These are phyloP conservation scores for Cyclospora cayetanensis DNA, from an alignment of 169 alveolate species.

Conservation along the genomic window DNA sequence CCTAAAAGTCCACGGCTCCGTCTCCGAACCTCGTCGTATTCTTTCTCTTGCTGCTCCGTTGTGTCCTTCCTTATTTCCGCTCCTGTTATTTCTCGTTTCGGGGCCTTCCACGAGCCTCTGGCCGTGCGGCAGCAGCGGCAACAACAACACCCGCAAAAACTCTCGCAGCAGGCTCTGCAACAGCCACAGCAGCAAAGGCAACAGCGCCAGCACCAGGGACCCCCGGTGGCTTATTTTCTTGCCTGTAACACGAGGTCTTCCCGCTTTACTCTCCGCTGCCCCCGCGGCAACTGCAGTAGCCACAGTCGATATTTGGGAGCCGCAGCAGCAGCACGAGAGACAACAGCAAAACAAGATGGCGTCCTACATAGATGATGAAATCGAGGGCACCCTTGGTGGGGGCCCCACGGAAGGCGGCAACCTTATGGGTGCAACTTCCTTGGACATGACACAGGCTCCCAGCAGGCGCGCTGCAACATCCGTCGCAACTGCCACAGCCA, in stretches of 20 bases:
- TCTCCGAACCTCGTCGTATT: too few relatives aligned
- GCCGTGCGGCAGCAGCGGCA: not conserved
- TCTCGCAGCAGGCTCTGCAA: not conserved
- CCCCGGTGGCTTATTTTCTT: too few relatives aligned
- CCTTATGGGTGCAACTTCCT: not conserved
- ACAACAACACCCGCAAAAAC: not conserved
- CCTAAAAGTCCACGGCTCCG: too few relatives aligned
- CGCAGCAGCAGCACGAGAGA: not conserved
- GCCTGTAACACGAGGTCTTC: too few relatives aligned
- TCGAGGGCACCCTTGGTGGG: constrained; percentile 33
- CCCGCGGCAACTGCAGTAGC: too few relatives aligned
- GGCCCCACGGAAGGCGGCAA: constrained; percentile 31
- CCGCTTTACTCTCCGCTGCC: too few relatives aligned
- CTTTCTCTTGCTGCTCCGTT: too few relatives aligned
- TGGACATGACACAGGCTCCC: constrained; percentile 17
- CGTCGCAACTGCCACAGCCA: not conserved
- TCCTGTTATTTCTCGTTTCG: too few relatives aligned
- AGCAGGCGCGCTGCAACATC: constrained; percentile 1
- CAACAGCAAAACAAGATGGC: constrained; percentile 19
- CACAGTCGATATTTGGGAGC: too few relatives aligned
- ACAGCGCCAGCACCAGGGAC: not conserved
- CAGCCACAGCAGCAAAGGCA: not conserved
- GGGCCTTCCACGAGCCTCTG: too few relatives aligned
- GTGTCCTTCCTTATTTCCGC: not conserved
- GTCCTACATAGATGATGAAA: constrained; percentile 10